Conservation (phyloP, 2,329 filamentous ascomycete species). For the Botrytis pseudocinerea region DNA sequence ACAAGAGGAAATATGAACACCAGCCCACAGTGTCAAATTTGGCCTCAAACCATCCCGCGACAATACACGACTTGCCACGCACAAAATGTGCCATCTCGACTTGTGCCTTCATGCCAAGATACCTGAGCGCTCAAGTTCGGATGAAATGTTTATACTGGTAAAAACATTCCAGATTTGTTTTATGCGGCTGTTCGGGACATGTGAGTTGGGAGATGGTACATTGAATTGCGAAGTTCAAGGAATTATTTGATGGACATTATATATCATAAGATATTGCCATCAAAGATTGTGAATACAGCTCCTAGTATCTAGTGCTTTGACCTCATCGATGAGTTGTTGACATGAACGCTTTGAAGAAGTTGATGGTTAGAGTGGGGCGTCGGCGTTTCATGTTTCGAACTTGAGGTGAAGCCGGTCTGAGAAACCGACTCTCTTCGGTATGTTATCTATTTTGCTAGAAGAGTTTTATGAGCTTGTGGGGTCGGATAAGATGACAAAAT, state of each 20-base stretch:
- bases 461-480: not conserved
- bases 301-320: not conserved
- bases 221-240: not conserved
- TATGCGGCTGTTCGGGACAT: too few relatives aligned
- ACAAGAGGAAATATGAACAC: not conserved
- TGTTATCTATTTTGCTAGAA: not conserved
- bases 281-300: not conserved
- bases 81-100: not conserved
- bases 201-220: not conserved
- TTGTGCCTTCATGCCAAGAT: slow-evolving; percentile 3
- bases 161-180: too few relatives aligned
- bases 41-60: slow-evolving; percentile 11
- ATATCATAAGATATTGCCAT: not conserved
- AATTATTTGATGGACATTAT: not conserved
- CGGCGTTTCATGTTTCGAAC: slow-evolving; percentile 9
- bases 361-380: not conserved
- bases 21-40: not conserved
- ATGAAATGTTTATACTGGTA: not conserved
- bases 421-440: not conserved
- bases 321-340: not conserved
- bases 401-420: not conserved
- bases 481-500: not conserved
- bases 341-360: slow-evolving; percentile 1
- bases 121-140: slow-evolving; percentile 4
- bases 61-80: not conserved